A percentile compares a stretch with the other conserved stretches of the same genome.
phyloP scores from a whole-genome alignment of 345 rosid genomes.

The Turritis glabra region DNA sequence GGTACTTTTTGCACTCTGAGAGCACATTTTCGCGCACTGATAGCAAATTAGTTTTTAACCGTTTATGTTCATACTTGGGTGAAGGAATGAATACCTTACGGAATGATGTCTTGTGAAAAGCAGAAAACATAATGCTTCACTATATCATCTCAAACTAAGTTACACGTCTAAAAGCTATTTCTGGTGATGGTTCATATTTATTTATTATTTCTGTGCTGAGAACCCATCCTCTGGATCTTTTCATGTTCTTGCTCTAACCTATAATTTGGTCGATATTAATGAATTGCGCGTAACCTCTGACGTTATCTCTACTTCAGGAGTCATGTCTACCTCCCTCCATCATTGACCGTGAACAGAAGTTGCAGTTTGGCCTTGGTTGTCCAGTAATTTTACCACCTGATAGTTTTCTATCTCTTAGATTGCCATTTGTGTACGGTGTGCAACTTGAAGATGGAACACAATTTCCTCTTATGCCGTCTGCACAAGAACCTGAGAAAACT shows the following conservation, averaged over 20 bases:
- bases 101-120: not conserved
- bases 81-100: not conserved
- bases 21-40: no score
- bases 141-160: not conserved
- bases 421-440: slow-evolving; percentile 80
- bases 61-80: not conserved
- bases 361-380: slow-evolving; percentile 71
- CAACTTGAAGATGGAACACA: slow-evolving; percentile 54
- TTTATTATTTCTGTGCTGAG: not conserved
- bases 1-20: slow-evolving; percentile 49
- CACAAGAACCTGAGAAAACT: slow-evolving; percentile 69
- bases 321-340: slow-evolving; percentile 61
- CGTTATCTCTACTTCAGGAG: slow-evolving; percentile 43
- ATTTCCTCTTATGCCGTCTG: slow-evolving; percentile 61
- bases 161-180: not conserved
- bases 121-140: not conserved
- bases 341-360: slow-evolving; percentile 48
- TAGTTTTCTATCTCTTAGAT: slow-evolving; percentile 70
- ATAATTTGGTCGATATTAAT: not conserved
- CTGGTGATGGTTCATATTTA: not conserved
- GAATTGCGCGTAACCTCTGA: no score
- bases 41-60: no score
- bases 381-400: slow-evolving; percentile 75
- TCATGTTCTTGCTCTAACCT: not conserved
- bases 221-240: not conserved